Evolutionary conservation across 2,329 filamentous ascomycete genomes (phyloP).

Genomic region (Sclerotinia spermophila): DNA sequence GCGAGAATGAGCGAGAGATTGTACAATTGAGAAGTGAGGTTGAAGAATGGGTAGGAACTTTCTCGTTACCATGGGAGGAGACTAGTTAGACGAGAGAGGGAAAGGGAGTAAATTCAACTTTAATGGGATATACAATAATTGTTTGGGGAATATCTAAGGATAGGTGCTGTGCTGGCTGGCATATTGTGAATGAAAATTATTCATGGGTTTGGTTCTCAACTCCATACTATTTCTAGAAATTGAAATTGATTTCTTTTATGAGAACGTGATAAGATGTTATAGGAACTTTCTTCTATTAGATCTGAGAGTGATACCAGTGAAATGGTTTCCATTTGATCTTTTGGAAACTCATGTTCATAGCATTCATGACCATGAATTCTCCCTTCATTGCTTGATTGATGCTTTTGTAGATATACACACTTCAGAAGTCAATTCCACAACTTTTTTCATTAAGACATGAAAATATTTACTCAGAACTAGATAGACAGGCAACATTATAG

Average conservation of each 20-base stretch:
- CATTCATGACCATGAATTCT: not conserved
- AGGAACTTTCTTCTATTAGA: not conserved
- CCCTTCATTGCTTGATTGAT: not conserved
- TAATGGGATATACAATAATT: not conserved
- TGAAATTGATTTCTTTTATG: not conserved
- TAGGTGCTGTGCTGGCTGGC: not conserved
- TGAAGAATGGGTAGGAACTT: slow-evolving; percentile 74
- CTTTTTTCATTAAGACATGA: not conserved
- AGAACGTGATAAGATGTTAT: not conserved
- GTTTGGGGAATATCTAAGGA: not conserved
- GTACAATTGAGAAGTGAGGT: slow-evolving; percentile 70
- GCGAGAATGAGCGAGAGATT: slow-evolving; percentile 66
- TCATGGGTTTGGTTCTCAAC: slow-evolving; percentile 13
- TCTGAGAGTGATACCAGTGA: not conserved
- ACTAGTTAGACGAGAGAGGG: slow-evolving; percentile 5
- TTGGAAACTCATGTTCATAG: not conserved
- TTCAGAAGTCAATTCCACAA: not conserved
- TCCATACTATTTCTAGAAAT: not conserved
- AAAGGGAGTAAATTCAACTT: not conserved
- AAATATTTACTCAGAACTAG: not conserved
- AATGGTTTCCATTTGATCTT: not conserved
- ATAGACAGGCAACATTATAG: not conserved
- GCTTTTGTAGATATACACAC: not conserved
- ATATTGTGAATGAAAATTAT: slow-evolving; percentile 9
- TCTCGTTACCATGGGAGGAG: slow-evolving; percentile 63